Conservation (phyloP, 108 stramenopile species). For the Schizochytrium sp. region DNA sequence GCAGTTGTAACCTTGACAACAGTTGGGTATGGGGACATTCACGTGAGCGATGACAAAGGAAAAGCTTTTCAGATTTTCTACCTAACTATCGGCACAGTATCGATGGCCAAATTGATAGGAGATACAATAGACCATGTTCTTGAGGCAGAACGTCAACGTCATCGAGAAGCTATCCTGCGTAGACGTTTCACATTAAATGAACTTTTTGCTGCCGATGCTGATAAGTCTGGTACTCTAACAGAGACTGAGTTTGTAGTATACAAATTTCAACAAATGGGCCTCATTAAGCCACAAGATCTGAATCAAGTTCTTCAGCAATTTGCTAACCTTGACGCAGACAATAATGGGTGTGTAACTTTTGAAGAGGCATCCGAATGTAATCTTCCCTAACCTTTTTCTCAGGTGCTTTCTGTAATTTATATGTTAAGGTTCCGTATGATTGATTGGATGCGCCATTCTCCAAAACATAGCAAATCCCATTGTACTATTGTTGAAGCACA, state of each 20-base stretch:
- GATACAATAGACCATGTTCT: background rate
- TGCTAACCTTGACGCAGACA: slow-evolving; percentile 1
- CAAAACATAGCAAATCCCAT: no score
- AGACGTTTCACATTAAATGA: background rate
- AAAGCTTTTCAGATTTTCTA: background rate
- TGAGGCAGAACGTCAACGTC: background rate
- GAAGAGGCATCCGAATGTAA: background rate
- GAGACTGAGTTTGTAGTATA: slow-evolving; percentile 46
- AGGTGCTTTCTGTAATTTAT: no score
- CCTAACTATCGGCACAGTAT: background rate
- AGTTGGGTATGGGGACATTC: slow-evolving; percentile 83
- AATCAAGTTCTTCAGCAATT: background rate
- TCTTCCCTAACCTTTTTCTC: background rate
- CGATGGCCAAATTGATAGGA: slow-evolving; percentile 26
- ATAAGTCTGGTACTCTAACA: slow-evolving; percentile 31
- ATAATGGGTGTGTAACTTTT: background rate
- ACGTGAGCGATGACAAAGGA: slow-evolving; percentile 56
- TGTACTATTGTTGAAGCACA: no score
- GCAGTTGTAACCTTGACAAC: slow-evolving; percentile 81
- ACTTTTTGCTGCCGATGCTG: slow-evolving; percentile 30
- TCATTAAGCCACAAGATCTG: background rate
- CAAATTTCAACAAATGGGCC: slow-evolving; percentile 57
- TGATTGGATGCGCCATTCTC: no score
- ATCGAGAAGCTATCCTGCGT: background rate
- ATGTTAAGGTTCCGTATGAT: no score